A percentile compares a stretch with the other conserved stretches of the same genome.
Evolutionary conservation across 352 stramenopile genomes (phyloP).

Genomic region (Globisporangium iwayamae): DNA sequence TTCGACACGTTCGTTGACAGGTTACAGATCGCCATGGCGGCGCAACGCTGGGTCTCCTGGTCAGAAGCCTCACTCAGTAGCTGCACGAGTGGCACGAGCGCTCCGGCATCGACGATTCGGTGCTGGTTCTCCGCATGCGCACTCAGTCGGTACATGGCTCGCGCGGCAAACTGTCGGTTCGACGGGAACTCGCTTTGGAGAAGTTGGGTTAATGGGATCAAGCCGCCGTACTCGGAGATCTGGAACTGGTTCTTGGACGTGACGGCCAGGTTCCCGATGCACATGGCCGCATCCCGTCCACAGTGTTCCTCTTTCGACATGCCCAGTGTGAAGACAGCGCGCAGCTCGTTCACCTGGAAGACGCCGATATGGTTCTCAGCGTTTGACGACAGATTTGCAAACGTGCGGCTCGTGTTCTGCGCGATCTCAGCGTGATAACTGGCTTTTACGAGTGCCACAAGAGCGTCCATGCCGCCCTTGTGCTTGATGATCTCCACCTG

Average conservation of each 20-base stretch:
- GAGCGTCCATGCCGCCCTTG: conserved; percentile 50
- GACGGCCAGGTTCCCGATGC: conserved; percentile 93
- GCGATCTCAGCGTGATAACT: conserved; percentile 73
- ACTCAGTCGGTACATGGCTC: conserved; percentile 88
- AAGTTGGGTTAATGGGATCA: conserved; percentile 78
- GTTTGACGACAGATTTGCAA: conserved; percentile 91
- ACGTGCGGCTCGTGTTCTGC: conserved; percentile 86
- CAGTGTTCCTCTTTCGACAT: conserved; percentile 81
- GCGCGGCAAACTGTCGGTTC: conserved; percentile 78
- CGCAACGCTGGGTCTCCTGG: conserved; percentile 69
- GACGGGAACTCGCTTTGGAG: conserved; percentile 65
- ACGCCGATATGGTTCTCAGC: conserved; percentile 89
- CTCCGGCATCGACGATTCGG: conserved; percentile 82
- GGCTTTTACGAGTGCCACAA: conserved; percentile 62
- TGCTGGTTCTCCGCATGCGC: conserved; percentile 85
- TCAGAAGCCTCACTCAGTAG: conserved; percentile 45
- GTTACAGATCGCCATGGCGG: conserved; percentile 87
- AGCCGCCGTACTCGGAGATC: conserved; percentile 85
- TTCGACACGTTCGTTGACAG: conserved; percentile 69
- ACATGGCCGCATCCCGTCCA: conserved; percentile 89
- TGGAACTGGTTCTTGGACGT: conserved; percentile 87
- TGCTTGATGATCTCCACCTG: conserved; percentile 87
- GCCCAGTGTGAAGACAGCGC: conserved; percentile 71
- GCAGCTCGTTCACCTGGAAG: conserved; percentile 80
- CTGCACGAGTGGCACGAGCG: conserved; percentile 68